Evolutionary conservation across 2,329 filamentous ascomycete genomes (phyloP).

Genomic region (Verticillium nonalfalfae): DNA sequence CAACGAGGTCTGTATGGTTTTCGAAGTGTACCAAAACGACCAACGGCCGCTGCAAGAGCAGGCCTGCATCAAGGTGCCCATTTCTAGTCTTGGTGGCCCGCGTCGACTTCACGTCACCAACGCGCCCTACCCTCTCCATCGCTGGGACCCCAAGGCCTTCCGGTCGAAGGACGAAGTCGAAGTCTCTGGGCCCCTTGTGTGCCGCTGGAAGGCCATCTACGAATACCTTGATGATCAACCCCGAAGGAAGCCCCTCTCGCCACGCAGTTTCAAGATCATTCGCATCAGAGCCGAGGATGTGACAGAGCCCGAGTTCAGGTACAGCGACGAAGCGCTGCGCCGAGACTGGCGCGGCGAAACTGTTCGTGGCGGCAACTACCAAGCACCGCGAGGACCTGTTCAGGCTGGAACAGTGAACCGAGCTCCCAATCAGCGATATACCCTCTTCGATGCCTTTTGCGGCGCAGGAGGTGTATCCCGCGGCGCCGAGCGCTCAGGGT

Average conservation of each 20-base stretch:
- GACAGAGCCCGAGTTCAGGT: constrained; percentile 17
- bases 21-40: constrained; percentile 32
- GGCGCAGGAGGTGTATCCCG: constrained; percentile 66
- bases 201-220: constrained; percentile 40
- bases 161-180: constrained; percentile 13
- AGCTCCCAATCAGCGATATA: constrained; percentile 44
- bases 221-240: constrained; percentile 9
- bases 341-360: constrained; percentile 32
- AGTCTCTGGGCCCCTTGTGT: constrained; percentile 35
- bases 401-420: background rate
- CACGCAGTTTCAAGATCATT: constrained; percentile 24
- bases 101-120: constrained; percentile 51
- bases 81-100: constrained; percentile 28
- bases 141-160: constrained; percentile 16
- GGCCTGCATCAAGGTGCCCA: constrained; percentile 32
- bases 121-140: constrained; percentile 31
- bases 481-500: constrained; percentile 52
- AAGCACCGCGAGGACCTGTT: background rate
- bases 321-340: constrained; percentile 21
- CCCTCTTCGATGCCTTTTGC: constrained; percentile 65
- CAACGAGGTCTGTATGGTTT: constrained; percentile 37
- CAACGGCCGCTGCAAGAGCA: constrained; percentile 22
- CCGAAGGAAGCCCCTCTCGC: background rate
- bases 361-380: constrained; percentile 27
- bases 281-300: constrained; percentile 24